Evolutionary conservation across 2,329 filamentous ascomycete genomes (phyloP).

Genomic region (Tolypocladium tropicale): DNA sequence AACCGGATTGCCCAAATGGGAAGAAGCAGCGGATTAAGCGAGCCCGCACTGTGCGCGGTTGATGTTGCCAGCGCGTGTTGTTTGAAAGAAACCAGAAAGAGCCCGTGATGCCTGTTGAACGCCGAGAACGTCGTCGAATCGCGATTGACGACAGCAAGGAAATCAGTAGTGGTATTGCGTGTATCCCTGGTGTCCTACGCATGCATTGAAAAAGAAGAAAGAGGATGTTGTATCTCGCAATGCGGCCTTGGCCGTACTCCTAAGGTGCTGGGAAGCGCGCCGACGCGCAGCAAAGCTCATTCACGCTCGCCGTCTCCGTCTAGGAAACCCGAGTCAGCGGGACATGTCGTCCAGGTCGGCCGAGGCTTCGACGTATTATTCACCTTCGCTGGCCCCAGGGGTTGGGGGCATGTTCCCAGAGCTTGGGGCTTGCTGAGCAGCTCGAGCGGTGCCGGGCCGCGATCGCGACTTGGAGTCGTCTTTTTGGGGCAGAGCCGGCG

Average conservation of each 20-base stretch:
- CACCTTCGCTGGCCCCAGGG: conserved; percentile 53
- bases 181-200: conserved; percentile 3
- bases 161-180: conserved; percentile 1
- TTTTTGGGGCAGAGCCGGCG: conserved; percentile 9
- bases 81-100: not conserved
- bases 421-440: conserved; percentile 39
- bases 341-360: conserved; percentile 18
- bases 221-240: not conserved
- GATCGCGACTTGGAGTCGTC: conserved; percentile 30
- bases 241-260: not conserved
- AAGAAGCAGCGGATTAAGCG: not conserved
- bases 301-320: conserved; percentile 27
- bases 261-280: not conserved
- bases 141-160: not conserved
- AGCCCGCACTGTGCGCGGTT: not conserved
- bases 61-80: not conserved
- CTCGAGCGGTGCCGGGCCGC: conserved; percentile 43
- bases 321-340: conserved; percentile 20
- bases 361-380: conserved; percentile 33
- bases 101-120: conserved; percentile 5
- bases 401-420: conserved; percentile 50
- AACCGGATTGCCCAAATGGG: not conserved
- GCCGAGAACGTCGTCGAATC: conserved; percentile 5
- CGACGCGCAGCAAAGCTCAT: not conserved
- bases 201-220: conserved; percentile 3